Conservation (phyloP, 306 rosid species). For the Cucurbita moschata region DNA sequence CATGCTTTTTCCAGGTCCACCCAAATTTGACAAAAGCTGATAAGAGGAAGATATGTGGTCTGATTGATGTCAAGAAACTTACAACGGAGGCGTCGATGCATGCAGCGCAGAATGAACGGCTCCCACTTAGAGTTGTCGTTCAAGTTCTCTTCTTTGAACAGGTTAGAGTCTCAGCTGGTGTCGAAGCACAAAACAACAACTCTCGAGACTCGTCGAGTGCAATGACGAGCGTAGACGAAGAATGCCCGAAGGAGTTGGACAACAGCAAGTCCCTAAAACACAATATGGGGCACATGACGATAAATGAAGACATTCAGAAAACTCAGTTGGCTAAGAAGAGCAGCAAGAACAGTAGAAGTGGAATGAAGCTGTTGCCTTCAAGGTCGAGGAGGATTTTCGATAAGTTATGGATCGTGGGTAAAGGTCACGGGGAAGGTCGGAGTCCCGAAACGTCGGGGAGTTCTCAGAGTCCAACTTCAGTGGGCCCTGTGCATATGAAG, state of each 20-base stretch:
- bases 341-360: constrained; percentile 73
- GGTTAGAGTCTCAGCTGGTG: constrained; percentile 39
- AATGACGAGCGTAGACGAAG: constrained; percentile 22
- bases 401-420: constrained; percentile 62
- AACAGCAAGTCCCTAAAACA: constrained; percentile 36
- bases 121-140: constrained; percentile 81
- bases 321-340: constrained; percentile 46
- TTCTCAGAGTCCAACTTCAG: constrained; percentile 85
- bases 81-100: constrained; percentile 54
- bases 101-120: constrained; percentile 85
- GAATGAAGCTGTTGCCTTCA: constrained; percentile 63
- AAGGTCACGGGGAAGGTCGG: constrained; percentile 57
- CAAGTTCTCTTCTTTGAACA: constrained; percentile 90
- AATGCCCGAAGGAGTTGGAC: constrained; percentile 24
- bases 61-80: constrained; percentile 75
- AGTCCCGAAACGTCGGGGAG: constrained; percentile 88
- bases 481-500: constrained; percentile 55
- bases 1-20: constrained; percentile 42
- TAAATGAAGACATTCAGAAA: constrained; percentile 31
- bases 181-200: background rate
- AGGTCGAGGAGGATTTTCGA: constrained; percentile 86
- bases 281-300: constrained; percentile 36
- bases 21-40: constrained; percentile 57
- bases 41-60: constrained; percentile 53
- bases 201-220: constrained; percentile 16